Evolutionary conservation across 345 rosid genomes (phyloP), one percentile per base, ranked within the genome.

Genomic region (Conringia planisiliqua): DNA sequence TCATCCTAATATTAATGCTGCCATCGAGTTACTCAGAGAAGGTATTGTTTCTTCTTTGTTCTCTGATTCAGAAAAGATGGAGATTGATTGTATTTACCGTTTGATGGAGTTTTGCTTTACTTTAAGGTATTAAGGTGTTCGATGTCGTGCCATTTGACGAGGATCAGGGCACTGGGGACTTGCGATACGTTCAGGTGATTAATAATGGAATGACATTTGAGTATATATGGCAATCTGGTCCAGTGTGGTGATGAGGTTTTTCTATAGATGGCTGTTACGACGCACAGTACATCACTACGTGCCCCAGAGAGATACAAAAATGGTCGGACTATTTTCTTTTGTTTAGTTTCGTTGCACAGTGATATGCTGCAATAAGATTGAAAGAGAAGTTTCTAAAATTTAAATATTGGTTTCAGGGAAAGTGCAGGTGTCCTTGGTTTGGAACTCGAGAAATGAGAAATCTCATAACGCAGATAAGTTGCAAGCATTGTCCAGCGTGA

Each of bases 361-460:
- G 18, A 29, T 48, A 3, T 62, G 65, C 5, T 36, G 10, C 14
- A 36, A 20, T 46, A 0, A 66, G 66, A 67, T 68, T 59, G 55
- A 46, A 43, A 26, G 72, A 57, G 35, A 10, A 32, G 50, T 70
- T 60, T 14, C 29, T 66, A 61, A 22, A 65, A 42, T 68, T 40
- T 48, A 1, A 12, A 35, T 68, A 42, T 64, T 66, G 68, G 60
- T 80, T 79, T 55, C 79, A 94, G 97, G 96, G n/a, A 85, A 73
- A 81, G 97, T 93, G 30, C 98, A 90, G 79, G 88, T 93, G 75
- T 65, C 96, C 62, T 73, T 93, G 61, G 97, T 93, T 66, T 93
- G 97, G 98, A 93, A 93, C 83, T 86, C 96, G 8, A 87, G 96
- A 85, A 91, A 88, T 76, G 98, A 93, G 85, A 86, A 79, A 35